A percentile compares a stretch with the other conserved stretches of the same genome.
phyloP scores from a whole-genome alignment of 2,329 filamentous ascomycete genomes.

The Phyllosticta paracitricarpa region DNA sequence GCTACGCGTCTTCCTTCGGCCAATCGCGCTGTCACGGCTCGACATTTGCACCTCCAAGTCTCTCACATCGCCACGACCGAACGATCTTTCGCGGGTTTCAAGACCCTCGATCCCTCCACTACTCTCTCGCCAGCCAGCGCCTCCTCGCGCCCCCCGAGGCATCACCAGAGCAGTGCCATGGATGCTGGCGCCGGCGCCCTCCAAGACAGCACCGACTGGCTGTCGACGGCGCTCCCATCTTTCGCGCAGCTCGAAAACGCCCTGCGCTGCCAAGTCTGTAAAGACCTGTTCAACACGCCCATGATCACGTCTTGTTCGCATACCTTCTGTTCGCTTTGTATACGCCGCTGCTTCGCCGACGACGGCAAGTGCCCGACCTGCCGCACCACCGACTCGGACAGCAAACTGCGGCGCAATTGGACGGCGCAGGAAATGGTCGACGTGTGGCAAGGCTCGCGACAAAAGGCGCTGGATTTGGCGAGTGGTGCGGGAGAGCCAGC shows the following conservation, averaged over 20 bases:
- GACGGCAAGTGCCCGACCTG: slow-evolving; percentile 87
- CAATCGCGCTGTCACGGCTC: not conserved
- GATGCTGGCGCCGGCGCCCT: not conserved
- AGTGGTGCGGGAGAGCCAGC: slow-evolving; percentile 20
- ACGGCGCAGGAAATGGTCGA: slow-evolving; percentile 76
- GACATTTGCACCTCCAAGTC: not conserved
- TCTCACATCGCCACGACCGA: not conserved
- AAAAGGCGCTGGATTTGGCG: slow-evolving; percentile 55
- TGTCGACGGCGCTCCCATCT: slow-evolving; percentile 55
- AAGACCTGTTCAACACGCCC: slow-evolving; percentile 90
- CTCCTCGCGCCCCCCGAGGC: not conserved
- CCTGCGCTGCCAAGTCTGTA: slow-evolving; percentile 92
- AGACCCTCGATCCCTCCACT: not conserved
- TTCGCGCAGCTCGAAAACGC: slow-evolving; percentile 69
- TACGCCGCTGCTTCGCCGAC: slow-evolving; percentile 69
- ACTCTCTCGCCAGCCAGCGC: not conserved
- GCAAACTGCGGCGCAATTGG: slow-evolving; percentile 76
- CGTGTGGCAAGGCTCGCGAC: slow-evolving; percentile 59
- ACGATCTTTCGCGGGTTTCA: not conserved
- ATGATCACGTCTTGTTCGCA: slow-evolving; percentile 93
- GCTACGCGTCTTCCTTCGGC: not conserved
- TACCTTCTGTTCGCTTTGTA: slow-evolving; percentile 94
- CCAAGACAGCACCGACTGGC: slow-evolving; percentile 73
- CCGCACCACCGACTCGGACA: slow-evolving; percentile 66
- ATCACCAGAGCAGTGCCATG: not conserved